Evolutionary conservation across 306 rosid species (phyloP).

Genomic region (Cucurbita ficifolia): DNA sequence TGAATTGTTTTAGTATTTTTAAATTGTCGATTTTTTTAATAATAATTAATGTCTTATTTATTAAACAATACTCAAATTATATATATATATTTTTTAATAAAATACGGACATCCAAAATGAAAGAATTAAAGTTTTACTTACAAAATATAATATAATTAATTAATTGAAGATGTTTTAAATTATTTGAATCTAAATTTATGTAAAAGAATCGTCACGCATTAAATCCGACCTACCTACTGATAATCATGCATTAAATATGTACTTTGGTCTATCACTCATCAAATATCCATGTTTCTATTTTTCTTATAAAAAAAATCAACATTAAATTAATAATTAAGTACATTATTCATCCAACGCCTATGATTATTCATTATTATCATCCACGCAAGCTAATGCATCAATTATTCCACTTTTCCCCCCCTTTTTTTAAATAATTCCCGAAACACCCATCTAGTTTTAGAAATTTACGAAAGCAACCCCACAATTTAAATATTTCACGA

Average conservation of each 20-base stretch:
- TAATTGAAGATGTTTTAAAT: not conserved
- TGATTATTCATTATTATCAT: slow-evolving; percentile 4
- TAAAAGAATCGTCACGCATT: not conserved
- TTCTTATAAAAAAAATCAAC: not conserved
- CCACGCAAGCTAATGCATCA: not conserved
- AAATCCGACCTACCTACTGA: not conserved
- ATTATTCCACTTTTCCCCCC: not conserved
- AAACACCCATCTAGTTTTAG: not conserved
- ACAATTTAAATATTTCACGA: not conserved
- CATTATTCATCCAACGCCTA: slow-evolving; percentile 1
- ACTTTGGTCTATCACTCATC: not conserved
- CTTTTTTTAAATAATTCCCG: not conserved
- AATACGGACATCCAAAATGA: not conserved
- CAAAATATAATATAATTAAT: not conserved
- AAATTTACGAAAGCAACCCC: not conserved
- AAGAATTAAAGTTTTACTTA: not conserved
- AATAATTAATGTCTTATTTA: too few species aligned
- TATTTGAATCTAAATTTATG: not conserved
- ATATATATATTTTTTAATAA: too few species aligned
- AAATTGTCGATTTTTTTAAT: too few species aligned
- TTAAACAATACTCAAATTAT: too few species aligned
- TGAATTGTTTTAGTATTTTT: too few species aligned
- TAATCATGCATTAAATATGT: not conserved
- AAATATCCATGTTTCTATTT: not conserved
- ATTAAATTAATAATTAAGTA: too few species aligned